Conservation (phyloP, 2,329 filamentous ascomycete species). For the Beauveria scarabaeidicola region DNA sequence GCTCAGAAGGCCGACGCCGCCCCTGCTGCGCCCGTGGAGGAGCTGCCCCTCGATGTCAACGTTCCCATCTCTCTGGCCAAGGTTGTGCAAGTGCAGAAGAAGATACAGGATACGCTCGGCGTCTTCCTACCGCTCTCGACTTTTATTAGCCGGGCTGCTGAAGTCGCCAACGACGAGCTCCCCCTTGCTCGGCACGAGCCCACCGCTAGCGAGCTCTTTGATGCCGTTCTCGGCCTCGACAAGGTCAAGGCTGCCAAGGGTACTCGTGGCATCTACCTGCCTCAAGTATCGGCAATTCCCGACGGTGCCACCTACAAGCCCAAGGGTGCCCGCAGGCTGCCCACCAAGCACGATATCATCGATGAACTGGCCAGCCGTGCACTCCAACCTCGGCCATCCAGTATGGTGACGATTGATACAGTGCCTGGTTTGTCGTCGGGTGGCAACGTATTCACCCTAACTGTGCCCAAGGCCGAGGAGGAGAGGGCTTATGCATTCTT, state of each 20-base stretch:
- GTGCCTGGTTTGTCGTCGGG: constrained; percentile 43
- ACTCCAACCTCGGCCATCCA: constrained; percentile 19
- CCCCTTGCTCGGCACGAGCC: constrained; percentile 56
- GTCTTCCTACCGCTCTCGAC: constrained; percentile 76
- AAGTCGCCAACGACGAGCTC: constrained; percentile 80
- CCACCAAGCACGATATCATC: constrained; percentile 58
- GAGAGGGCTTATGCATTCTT: constrained; percentile 74
- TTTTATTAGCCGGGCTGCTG: constrained; percentile 76
- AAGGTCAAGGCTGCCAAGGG: constrained; percentile 36
- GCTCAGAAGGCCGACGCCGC: constrained; percentile 31
- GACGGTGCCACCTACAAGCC: constrained; percentile 34
- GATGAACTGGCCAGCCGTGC: constrained; percentile 58
- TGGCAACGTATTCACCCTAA: constrained; percentile 73
- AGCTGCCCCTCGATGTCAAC: constrained; percentile 49
- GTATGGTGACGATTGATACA: constrained; percentile 25
- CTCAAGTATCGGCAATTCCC: constrained; percentile 56
- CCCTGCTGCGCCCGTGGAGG: constrained; percentile 34
- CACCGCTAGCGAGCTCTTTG: constrained; percentile 75
- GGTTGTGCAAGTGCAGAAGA: constrained; percentile 72
- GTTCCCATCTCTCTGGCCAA: constrained; percentile 70
- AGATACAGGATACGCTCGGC: constrained; percentile 68
- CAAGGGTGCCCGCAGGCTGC: constrained; percentile 38
- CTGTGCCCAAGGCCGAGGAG: constrained; percentile 72
- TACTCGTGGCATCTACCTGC: constrained; percentile 57
- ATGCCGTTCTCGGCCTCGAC: constrained; percentile 71